phyloP scores from a whole-genome alignment of 2,329 filamentous ascomycete genomes.

The Bipolaris bicolor region DNA sequence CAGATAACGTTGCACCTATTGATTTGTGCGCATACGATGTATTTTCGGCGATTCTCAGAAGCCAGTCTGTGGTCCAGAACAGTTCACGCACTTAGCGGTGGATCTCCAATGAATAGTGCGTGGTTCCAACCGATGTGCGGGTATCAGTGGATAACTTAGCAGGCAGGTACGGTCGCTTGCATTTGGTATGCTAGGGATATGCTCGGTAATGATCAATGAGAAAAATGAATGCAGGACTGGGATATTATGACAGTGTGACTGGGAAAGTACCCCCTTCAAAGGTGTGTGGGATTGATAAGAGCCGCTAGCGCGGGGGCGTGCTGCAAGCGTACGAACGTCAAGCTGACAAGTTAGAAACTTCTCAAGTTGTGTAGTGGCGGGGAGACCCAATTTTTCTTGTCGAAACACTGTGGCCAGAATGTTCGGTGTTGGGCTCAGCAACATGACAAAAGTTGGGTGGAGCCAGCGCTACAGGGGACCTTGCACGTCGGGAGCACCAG shows the following conservation, averaged over 20 bases:
- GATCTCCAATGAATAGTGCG: conserved; percentile 22
- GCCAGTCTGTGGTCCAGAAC: conserved; percentile 17
- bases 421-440: conserved; percentile 37
- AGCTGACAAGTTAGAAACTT: conserved; percentile 20
- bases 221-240: not conserved
- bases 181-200: not conserved
- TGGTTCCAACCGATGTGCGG: conserved; percentile 25
- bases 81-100: conserved; percentile 25
- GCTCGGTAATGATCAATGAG: not conserved
- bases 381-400: conserved; percentile 33
- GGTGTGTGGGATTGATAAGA: conserved; percentile 30
- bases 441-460: conserved; percentile 35
- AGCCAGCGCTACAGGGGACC: conserved; percentile 29
- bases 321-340: conserved; percentile 19
- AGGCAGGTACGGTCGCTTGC: conserved; percentile 3
- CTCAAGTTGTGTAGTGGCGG: conserved; percentile 24
- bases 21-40: conserved; percentile 17
- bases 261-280: not conserved
- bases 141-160: conserved; percentile 27
- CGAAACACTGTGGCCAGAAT: conserved; percentile 39
- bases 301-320: conserved; percentile 20
- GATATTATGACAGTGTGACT: conserved; percentile 3
- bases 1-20: conserved; percentile 25
- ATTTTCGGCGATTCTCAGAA: conserved; percentile 19
- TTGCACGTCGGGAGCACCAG: conserved; percentile 21